Conservation (phyloP, 768 basidiomycete genomes). For the Paxillus involutus region DNA sequence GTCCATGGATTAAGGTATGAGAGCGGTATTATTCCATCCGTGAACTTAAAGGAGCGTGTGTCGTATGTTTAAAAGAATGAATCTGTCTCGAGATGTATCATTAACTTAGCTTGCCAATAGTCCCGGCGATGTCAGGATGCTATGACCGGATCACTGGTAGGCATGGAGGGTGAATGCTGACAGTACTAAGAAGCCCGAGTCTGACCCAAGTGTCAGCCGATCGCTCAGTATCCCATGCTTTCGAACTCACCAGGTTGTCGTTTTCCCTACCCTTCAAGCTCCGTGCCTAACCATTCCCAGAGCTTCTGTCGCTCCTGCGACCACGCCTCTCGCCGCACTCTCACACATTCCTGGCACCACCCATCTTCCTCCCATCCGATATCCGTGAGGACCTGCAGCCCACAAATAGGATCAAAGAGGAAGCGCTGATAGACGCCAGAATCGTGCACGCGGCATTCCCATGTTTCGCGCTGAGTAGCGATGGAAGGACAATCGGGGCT, state of each 20-base stretch:
- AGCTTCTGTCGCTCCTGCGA: not conserved
- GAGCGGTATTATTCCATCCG: no score
- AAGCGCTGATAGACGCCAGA: constrained; percentile 26
- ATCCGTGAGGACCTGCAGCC: constrained; percentile 29
- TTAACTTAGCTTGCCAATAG: no score
- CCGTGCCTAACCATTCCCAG: not conserved
- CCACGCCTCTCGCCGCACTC: constrained; percentile 29
- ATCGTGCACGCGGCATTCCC: constrained; percentile 11
- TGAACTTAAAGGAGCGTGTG: no score
- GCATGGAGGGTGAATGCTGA: no score
- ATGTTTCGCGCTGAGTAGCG: not conserved
- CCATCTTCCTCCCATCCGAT: constrained; percentile 26
- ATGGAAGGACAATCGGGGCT: not conserved
- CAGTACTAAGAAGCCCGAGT: not conserved
- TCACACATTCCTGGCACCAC: constrained; percentile 36
- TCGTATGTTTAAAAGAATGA: no score
- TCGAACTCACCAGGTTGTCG: not conserved
- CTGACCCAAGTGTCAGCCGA: not conserved
- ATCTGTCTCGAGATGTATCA: no score
- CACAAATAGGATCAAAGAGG: constrained; percentile 35
- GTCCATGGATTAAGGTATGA: no score
- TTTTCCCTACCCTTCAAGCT: not conserved
- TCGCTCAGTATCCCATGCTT: not conserved
- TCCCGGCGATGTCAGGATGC: no score
- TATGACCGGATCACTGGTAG: no score